Evolutionary conservation across 2,329 filamentous ascomycete genomes (phyloP), one percentile per base, ranked within the genome.

Genomic region (Alternaria sp.): DNA sequence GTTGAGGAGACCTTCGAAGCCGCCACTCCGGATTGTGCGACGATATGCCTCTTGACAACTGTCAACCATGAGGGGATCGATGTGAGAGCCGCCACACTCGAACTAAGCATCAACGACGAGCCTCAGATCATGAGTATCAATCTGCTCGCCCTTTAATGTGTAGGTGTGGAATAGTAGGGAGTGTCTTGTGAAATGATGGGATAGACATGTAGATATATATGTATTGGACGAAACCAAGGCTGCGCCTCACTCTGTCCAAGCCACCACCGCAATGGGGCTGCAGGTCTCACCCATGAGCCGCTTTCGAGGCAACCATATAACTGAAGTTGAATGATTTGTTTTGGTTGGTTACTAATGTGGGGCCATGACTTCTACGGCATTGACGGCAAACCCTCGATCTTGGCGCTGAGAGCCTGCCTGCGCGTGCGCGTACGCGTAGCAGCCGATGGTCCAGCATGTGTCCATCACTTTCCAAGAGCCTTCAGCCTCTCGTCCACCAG

Each of bases 401-500:
- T 60, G 56, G 60, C 53, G 4, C 2, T 5, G 3, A 26, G 21
- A 14, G 5, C 7, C 18, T 20, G 4, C 33, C 33, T 41, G 30
- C 21, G 28, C 33, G 33, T 3, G 33, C 33, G 4, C 37, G 6
- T 45, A 28, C 53, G 15, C 55, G 15, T 44, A 47, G 33, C 55
- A 28, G 44, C 45, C 9, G 30, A 20, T 33, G 25, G n/a, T n/a
- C 10, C 53, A 28, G 44, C 23, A 44, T 18, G 25, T 10, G 46
- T 26, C 50, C 49, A 26, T 65, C 70, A 79, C 58, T 77, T 79
- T 5, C 75, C 75, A 55, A 78, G 64, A 5, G 72, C 66, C 75
- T 84, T 83, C 75, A 92, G 79, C 75, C 86, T 89, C 79, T 91
- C 88, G 37, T 93, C 91, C 14, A 97, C 89, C 66, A 96, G 86